Percentiles rank a stretch among this genome's conserved stretches.
Evolutionary conservation across 495 filamentous ascomycete genomes (phyloP).

Genomic region (Choiromyces venosus): DNA sequence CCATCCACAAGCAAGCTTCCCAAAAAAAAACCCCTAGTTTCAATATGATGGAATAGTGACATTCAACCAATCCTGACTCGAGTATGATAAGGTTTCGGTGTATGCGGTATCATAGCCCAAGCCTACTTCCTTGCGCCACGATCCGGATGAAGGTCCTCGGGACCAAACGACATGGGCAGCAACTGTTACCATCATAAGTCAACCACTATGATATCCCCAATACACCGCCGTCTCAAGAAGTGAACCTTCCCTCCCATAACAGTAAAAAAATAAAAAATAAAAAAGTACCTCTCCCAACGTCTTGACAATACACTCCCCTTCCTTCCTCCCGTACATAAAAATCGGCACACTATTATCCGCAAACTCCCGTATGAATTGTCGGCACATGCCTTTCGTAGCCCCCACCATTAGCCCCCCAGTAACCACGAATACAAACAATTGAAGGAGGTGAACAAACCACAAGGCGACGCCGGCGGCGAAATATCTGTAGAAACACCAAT

Average conservation of each 20-base stretch:
- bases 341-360: conserved; percentile 62
- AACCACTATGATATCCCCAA: background rate
- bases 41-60: background rate
- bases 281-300: conserved; percentile 63
- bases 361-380: conserved; percentile 70
- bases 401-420: background rate
- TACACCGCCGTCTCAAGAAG: background rate
- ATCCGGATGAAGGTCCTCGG: conserved; percentile 50
- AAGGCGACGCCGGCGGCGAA: conserved; percentile 62
- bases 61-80: background rate
- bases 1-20: background rate
- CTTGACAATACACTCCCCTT: conserved; percentile 62
- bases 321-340: conserved; percentile 77
- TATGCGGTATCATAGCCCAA: background rate
- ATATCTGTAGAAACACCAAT: conserved; percentile 83
- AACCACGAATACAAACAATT: background rate
- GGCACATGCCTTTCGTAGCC: conserved; percentile 47
- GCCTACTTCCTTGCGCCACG: conserved; percentile 18
- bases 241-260: background rate
- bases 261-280: background rate
- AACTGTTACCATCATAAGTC: conserved; percentile 46
- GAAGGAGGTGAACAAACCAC: conserved; percentile 53
- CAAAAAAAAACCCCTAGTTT: background rate
- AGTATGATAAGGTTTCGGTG: background rate
- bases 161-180: conserved; percentile 68